These are phyloP conservation scores for Schizophyllum commune DNA, from an alignment of 1,284 basidiomycete species.

Conservation along the genomic window DNA sequence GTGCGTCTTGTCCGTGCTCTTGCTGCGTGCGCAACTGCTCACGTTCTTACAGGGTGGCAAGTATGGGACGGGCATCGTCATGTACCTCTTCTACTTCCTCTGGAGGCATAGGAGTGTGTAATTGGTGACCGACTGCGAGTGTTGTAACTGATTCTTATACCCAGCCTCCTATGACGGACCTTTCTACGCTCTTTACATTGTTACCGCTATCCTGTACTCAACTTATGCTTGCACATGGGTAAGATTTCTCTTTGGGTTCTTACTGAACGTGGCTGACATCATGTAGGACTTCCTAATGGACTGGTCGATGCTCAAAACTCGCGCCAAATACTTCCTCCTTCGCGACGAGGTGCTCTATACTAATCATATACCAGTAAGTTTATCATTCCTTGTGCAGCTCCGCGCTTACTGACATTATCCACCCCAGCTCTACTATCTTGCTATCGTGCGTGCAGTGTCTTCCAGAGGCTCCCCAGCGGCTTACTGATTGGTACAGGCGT, in stretches of 20 bases:
- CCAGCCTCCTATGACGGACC: background rate
- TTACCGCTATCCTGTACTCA: slow-evolving; percentile 61
- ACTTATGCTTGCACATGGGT: slow-evolving; percentile 79
- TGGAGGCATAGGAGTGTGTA: slow-evolving; percentile 65
- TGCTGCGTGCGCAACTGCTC: background rate
- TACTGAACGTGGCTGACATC: slow-evolving; percentile 1
- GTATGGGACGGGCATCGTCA: slow-evolving; percentile 61
- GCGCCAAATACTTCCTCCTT: slow-evolving; percentile 55
- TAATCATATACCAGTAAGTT: slow-evolving; percentile 48
- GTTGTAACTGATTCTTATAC: background rate
- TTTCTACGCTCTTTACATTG: slow-evolving; percentile 19
- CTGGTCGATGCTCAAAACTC: slow-evolving; percentile 68
- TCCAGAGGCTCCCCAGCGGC: background rate
- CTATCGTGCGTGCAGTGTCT: slow-evolving; percentile 44
- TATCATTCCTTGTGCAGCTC: background rate
- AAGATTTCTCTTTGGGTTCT: slow-evolving; percentile 14
- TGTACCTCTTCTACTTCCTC: slow-evolving; percentile 58
- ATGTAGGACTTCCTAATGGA: slow-evolving; percentile 72
- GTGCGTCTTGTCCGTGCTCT: slow-evolving; percentile 29
- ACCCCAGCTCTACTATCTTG: slow-evolving; percentile 64
- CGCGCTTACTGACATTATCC: slow-evolving; percentile 1
- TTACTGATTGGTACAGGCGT: background rate
- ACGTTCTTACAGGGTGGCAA: slow-evolving; percentile 59
- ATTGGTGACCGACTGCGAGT: background rate
- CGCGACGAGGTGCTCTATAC: slow-evolving; percentile 71